A percentile compares a stretch with the other conserved stretches of the same genome.
phyloP scores from a whole-genome alignment of 2,329 filamentous ascomycete genomes.

The Penicillium sumatraense region DNA sequence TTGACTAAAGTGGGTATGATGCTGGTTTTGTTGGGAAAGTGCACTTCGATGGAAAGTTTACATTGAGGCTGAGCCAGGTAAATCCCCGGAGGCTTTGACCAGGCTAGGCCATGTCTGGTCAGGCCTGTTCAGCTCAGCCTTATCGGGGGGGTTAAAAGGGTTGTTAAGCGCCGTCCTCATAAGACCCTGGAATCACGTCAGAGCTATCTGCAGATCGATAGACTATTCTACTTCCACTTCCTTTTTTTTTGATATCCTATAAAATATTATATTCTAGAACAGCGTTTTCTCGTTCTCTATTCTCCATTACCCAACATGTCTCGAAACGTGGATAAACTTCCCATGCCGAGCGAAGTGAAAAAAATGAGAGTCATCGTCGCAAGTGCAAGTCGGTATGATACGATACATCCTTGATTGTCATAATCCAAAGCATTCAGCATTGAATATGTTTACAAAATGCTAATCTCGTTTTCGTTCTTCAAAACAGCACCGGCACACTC shows the following conservation, averaged over 20 bases:
- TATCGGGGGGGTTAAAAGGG: background rate
- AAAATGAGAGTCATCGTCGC: constrained; percentile 29
- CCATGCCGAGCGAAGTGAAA: constrained; percentile 14
- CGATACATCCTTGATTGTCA: too few species aligned
- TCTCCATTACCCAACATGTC: constrained; percentile 17
- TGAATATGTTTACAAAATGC: too few species aligned
- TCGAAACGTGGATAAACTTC: constrained; percentile 23
- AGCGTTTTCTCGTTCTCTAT: background rate
- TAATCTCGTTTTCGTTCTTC: background rate
- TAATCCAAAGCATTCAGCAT: too few species aligned
- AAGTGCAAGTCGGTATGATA: constrained; percentile 31
- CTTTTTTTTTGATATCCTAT: background rate
- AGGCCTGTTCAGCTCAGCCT: background rate
- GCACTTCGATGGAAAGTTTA: background rate
- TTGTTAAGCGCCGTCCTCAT: background rate
- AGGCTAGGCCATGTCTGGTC: too few species aligned
- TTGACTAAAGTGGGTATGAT: background rate
- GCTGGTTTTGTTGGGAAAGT: background rate
- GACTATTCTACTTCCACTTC: background rate
- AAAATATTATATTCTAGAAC: background rate
- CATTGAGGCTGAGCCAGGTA: background rate
- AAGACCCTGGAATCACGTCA: background rate
- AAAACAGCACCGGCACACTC: constrained; percentile 26
- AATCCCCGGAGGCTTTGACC: too few species aligned
- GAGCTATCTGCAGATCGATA: background rate